Conservation (phyloP, 176 grass and related monocot species). For the Coix lacrymajobi region DNA sequence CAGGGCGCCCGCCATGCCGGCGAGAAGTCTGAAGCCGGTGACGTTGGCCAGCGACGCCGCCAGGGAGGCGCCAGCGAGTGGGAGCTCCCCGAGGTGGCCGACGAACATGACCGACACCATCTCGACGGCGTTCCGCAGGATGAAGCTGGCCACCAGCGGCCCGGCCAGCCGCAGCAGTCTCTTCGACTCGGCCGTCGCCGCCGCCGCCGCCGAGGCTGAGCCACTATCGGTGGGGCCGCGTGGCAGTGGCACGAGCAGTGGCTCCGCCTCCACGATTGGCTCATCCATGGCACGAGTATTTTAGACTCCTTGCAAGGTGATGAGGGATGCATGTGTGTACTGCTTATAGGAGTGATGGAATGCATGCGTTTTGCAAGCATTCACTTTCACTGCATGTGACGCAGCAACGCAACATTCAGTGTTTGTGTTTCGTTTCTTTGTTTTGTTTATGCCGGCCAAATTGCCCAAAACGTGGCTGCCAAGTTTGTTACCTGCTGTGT, state of each 20-base stretch:
- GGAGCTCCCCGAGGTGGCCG: neutral
- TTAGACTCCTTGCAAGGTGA: neutral
- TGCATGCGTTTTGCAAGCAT: neutral
- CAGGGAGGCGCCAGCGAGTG: neutral
- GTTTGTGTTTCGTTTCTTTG: too few species aligned
- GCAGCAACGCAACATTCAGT: too few species aligned
- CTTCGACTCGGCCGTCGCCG: neutral
- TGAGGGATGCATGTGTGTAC: neutral
- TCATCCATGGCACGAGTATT: neutral
- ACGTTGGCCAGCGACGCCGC: neutral
- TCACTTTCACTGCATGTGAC: neutral
- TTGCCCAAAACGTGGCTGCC: neutral
- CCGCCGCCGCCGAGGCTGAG: neutral
- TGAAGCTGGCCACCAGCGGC: neutral
- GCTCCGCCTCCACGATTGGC: neutral
- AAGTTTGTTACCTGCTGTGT: neutral
- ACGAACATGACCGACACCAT: slow-evolving; percentile 1
- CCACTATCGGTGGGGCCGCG: neutral
- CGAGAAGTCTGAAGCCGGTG: neutral
- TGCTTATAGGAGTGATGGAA: neutral
- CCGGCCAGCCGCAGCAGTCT: neutral
- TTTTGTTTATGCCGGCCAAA: too few species aligned
- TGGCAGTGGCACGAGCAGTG: neutral
- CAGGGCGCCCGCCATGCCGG: slow-evolving; percentile 50
- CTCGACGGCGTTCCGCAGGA: neutral